A percentile compares a stretch with the other conserved stretches of the same genome.
phyloP scores from a whole-genome alignment of 768 basidiomycete species.

The Lentinula edodes region DNA sequence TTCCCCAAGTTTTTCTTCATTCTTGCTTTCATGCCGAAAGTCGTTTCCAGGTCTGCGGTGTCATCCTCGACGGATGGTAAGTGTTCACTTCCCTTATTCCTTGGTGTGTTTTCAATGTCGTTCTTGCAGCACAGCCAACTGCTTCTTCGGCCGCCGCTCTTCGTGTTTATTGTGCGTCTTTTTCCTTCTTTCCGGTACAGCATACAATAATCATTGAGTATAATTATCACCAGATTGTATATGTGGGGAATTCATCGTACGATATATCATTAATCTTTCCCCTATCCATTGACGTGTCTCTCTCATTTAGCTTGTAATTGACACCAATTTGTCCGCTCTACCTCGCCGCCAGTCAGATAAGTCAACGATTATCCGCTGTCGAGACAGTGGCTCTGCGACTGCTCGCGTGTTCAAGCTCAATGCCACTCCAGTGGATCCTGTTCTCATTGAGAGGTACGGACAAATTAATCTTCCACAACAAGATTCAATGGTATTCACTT shows the following conservation, averaged over 20 bases:
- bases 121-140: conserved; percentile 61
- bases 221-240: conserved; percentile 58
- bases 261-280: conserved; percentile 20
- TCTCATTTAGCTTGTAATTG: conserved; percentile 65
- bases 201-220: conserved; percentile 4
- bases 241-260: conserved; percentile 82
- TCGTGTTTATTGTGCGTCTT: conserved; percentile 67
- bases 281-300: not conserved
- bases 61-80: conserved; percentile 84
- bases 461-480: not conserved
- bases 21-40: conserved; percentile 70
- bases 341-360: conserved; percentile 75
- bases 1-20: not conserved
- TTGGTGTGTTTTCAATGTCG: not conserved
- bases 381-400: conserved; percentile 50
- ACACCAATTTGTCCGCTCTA: conserved; percentile 63
- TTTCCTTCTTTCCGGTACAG: not conserved
- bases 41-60: conserved; percentile 82
- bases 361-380: conserved; percentile 73
- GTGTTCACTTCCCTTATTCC: not conserved
- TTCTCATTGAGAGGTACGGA: conserved; percentile 74
- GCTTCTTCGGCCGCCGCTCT: conserved; percentile 73
- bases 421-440: conserved; percentile 58
- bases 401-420: conserved; percentile 86
- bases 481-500: not conserved